A percentile compares a stretch with the other conserved stretches of the same genome.
Evolutionary conservation across 2,329 filamentous ascomycete genomes (phyloP).

Genomic region (Ophiostoma montium): DNA sequence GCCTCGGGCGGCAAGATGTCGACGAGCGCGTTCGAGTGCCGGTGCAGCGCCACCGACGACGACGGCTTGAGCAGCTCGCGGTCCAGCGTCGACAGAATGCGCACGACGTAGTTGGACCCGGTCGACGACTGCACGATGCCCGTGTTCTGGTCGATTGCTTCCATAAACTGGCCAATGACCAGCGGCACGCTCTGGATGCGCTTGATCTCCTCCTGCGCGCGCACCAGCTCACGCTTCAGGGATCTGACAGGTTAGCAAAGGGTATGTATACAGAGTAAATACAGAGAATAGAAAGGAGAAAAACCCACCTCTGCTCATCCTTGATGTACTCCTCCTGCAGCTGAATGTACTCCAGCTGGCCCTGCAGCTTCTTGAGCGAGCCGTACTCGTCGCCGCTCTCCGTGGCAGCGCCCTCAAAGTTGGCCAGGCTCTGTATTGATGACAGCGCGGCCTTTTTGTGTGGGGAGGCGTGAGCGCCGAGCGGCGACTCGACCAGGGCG

Average conservation of each 20-base stretch:
- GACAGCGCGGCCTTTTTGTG: constrained; percentile 70
- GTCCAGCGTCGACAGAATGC: constrained; percentile 94
- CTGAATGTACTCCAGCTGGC: constrained; percentile 96
- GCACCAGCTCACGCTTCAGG: constrained; percentile 90
- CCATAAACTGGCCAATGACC: constrained; percentile 99
- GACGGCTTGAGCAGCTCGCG: constrained; percentile 96
- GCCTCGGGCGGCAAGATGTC: constrained; percentile 98
- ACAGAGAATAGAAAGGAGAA: neutral
- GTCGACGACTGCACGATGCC: constrained; percentile 98
- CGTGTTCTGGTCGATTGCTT: constrained; percentile 98
- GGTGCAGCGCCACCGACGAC: constrained; percentile 91
- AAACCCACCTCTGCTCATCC: constrained; percentile 77
- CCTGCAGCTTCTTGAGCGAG: constrained; percentile 87
- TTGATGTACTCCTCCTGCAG: constrained; percentile 99
- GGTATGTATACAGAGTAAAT: too few relatives aligned
- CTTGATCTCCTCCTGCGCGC: constrained; percentile 98
- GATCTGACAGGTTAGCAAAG: constrained; percentile 41
- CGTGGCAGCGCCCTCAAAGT: constrained; percentile 67
- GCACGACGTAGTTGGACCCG: constrained; percentile 96
- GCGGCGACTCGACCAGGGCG: constrained; percentile 69
- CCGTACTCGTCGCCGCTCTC: constrained; percentile 89
- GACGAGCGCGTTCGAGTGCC: constrained; percentile 95
- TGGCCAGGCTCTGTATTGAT: constrained; percentile 79
- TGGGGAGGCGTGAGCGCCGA: constrained; percentile 51
- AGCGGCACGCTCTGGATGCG: constrained; percentile 95